A percentile compares a stretch with the other conserved stretches of the same genome.
Evolutionary conservation across 805 yeast genomes (phyloP).

Genomic region (Teunomyces atbi): DNA sequence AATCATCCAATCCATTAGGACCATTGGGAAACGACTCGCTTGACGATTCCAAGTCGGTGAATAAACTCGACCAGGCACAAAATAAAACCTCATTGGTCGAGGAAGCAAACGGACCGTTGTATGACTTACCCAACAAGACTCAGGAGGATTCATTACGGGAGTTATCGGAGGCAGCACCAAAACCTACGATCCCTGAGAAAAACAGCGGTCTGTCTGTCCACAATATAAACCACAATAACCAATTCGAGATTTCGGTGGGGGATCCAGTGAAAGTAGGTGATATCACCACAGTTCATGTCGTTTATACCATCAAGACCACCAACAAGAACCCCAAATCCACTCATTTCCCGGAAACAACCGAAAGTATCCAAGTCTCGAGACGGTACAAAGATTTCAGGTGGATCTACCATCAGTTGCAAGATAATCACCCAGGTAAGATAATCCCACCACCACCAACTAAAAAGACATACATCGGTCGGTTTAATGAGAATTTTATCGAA

Average conservation of each 20-base stretch:
- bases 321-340: slow-evolving; percentile 37
- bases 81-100: slow-evolving; percentile 34
- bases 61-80: slow-evolving; percentile 19
- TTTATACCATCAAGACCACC: slow-evolving; percentile 70
- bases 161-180: background rate
- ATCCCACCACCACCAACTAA: slow-evolving; percentile 94
- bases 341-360: slow-evolving; percentile 10
- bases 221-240: slow-evolving; percentile 14
- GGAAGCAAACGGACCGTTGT: slow-evolving; percentile 55
- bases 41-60: slow-evolving; percentile 10
- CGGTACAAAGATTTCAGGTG: slow-evolving; percentile 92
- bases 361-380: slow-evolving; percentile 54
- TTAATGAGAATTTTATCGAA: slow-evolving; percentile 87
- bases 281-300: slow-evolving; percentile 82
- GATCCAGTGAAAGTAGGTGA: slow-evolving; percentile 94
- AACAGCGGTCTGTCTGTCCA: background rate
- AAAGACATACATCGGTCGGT: slow-evolving; percentile 89
- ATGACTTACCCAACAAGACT: slow-evolving; percentile 35
- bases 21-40: slow-evolving; percentile 23
- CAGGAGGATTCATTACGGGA: slow-evolving; percentile 8
- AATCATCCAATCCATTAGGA: slow-evolving; percentile 20
- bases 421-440: slow-evolving; percentile 84
- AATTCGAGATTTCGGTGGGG: slow-evolving; percentile 70
- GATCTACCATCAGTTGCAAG: slow-evolving; percentile 85
- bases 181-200: background rate